Evolutionary conservation across 2,329 filamentous ascomycete genomes (phyloP), one percentile per base, ranked within the genome.

Genomic region (Pseudophaeomoniella oleicola): DNA sequence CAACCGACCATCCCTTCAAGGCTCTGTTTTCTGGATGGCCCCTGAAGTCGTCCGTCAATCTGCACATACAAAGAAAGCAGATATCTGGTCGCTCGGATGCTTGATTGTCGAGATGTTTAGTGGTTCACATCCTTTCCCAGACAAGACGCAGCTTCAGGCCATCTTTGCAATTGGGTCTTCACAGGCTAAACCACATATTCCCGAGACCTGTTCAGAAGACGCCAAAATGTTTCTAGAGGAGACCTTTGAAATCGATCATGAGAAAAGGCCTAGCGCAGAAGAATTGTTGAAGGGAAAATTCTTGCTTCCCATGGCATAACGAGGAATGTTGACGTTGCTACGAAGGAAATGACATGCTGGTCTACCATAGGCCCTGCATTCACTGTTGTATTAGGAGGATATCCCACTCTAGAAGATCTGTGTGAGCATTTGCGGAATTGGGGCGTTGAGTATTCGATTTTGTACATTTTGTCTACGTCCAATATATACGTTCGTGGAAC

Each of bases 61-160:
- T 3, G 87, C 86, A 4, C 94, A 98, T 62, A 96, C 88, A 4
- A 85, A 88, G 62, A 96, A 96, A 64, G 90, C 90, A 11, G 90
- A 98, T 52, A 98, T 98, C 49, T 98, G 90, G 90, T 94, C 85
- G 32, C 72, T 98, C 16, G 90, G 90, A 19, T 98, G 90, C 56
- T 67, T 98, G 36, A 85, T 98, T 11, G 88, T 98, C 16, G 90
- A 98, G 65, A 98, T 98, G 90, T 94, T 96, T 70, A 96, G 90
- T 10, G 90, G 90, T 38, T 81, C 77, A 32, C 90, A 96, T 55
- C 90, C 90, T 1, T 94, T 94, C 69, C 90, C 90, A 0, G 88
- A 94, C 61, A 94, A 86, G 66, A 92, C 84, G 41, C 92, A 98
- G 59, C 68, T 98, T 44, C 90, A 98, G 57, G 90, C 90, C 41